Conservation (phyloP, 1,139 yeast species). For the Protomyces macrosporus region DNA sequence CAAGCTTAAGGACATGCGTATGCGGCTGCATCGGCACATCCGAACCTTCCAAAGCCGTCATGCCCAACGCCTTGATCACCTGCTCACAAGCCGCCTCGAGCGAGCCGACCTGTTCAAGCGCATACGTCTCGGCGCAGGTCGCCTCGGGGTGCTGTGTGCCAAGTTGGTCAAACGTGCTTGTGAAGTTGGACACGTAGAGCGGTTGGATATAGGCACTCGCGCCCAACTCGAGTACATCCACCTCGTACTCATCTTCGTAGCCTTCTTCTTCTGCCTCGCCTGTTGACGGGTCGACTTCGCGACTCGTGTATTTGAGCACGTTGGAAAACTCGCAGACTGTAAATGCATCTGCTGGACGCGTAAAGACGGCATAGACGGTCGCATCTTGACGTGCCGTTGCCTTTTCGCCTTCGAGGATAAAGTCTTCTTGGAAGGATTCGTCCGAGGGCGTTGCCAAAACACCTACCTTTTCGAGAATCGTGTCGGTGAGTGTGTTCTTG, state of each 20-base stretch:
- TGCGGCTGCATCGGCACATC: conserved; percentile 61
- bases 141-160: too few species aligned
- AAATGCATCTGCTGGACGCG: conserved; percentile 44
- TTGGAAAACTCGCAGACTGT: conserved; percentile 58
- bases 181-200: conserved; percentile 71
- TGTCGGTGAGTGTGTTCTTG: conserved; percentile 75
- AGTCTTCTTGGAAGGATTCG: conserved; percentile 56
- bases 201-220: conserved; percentile 84
- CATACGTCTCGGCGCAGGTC: conserved; percentile 50
- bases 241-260: conserved; percentile 86
- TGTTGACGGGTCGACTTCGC: conserved; percentile 73
- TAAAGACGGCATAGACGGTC: conserved; percentile 70
- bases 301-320: conserved; percentile 66
- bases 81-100: conserved; percentile 49
- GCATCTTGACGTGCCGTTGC: conserved; percentile 69
- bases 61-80: conserved; percentile 44
- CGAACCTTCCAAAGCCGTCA: conserved; percentile 76
- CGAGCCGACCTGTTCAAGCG: conserved; percentile 44
- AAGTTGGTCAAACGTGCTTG: conserved; percentile 65
- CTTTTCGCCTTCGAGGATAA: conserved; percentile 66
- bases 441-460: conserved; percentile 61
- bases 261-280: conserved; percentile 77
- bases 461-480: conserved; percentile 72
- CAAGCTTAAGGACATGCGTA: conserved; percentile 70
- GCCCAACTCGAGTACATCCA: conserved; percentile 68